Base-by-base conservation (phyloP, 192 early-diverging fungal genomes). In the Diversispora epigaea region DNA sequence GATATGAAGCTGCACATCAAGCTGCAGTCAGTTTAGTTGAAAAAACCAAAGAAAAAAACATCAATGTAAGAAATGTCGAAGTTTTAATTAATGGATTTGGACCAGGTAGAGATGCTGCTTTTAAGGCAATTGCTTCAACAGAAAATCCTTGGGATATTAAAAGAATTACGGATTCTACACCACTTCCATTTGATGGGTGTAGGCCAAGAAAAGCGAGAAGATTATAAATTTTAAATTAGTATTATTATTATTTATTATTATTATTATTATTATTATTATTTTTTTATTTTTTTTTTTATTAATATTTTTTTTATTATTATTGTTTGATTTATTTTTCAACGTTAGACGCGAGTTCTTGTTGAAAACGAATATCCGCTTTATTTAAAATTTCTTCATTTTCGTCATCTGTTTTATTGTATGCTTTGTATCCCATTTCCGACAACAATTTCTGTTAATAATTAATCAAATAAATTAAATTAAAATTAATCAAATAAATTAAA, bases 1-100 rank as follows among this genome's bases (percentile, higher is more conserved):
- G 93, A 41, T 91, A 88, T 75, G 96, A 98, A 81, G 93, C 94
- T 32, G 95, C 93, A 6, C 96, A 97, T 80, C 95, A 93, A 84
- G 91, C 95, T 7, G 90, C 92, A 54, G 73, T 83, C 46, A 87
- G 91, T 78, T 69, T 97, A 76, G 83, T 91, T 46, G 86, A 89
- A 32, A 88, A 86, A 63, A 84, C 87, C 45, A 80, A 88, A 64
- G 89, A 91, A 75, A 90, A 88, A 79, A 88, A 85, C 19, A 83
- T 94, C 15, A 80, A 81, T 46, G 84, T 92, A 11, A 74, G 78
- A 17, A 89, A 84, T 39, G 68, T 95, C 22, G 93, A 97, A 77
- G 77, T 98, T 45, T 83, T 89, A 58, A 83, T 98, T 40, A 94
- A 95, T 76, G 94, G 94, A 32, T 96, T 96, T 80, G 96, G 96